Base-by-base conservation (phyloP, 108 stramenopile genomes). In the Aureococcus anophagefferens region DNA sequence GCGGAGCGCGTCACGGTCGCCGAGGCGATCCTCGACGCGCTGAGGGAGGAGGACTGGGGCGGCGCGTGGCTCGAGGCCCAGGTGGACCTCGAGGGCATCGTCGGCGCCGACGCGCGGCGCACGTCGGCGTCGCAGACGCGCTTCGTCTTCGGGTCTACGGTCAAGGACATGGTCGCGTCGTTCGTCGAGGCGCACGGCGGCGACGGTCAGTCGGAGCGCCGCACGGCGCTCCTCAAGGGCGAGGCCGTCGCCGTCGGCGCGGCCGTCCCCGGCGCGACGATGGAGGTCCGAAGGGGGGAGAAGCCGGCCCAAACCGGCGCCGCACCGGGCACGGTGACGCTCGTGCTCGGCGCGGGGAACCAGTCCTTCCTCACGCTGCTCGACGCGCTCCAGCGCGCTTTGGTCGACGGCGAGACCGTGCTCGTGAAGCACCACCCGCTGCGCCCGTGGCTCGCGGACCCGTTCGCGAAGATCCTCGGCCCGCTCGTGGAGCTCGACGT, bases 341-440 rank as follows among this genome's bases (percentile, higher is more conserved):
- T 82, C 1, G 67, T 82, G 15, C 67, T 78, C 17, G 81, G 77
- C 5, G 81, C 81, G 17, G 81, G 81, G 33, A 82, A 82, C 62
- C 70, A 82, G 30, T 21, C 28, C 21, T 36, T 32, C 51, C 37
- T 82, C 62, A 72, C 77, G 4, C 16, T 72, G 33, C 28, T 64
- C 25, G 81, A 82, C 68, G 67, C 63, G 30, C 31, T 82, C 33
- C 65, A 82, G 30, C 69, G 70, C n/a, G 62, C 74, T 18, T 81
- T 74, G 70, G 16, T 31, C 5, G 34, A 70, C 21, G 67, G 69
- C 21, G 65, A 67, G 21, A 62, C 66, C 14, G 74, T 71, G 17
- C 73, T 78, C 18, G 0, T 78, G 18, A 82, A 82, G 62, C 77
- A 78, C 40, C 77, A 82, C 46, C 77, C 78, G 25, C 46, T 82